Conservation (phyloP, 2,329 filamentous ascomycete genomes). For the Pestalotiopsis sp. region DNA sequence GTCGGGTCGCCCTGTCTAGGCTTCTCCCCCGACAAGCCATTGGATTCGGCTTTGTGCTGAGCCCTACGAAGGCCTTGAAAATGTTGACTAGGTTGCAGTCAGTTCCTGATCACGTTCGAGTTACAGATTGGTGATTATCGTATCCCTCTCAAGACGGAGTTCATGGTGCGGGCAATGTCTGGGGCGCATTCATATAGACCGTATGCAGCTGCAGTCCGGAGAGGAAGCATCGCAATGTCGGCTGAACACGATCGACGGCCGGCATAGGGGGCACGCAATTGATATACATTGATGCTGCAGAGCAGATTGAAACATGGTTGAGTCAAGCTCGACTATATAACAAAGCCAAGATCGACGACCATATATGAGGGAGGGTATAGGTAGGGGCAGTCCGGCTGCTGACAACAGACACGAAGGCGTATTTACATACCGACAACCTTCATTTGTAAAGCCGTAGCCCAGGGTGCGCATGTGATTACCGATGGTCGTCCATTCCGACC, state of each 20-base stretch:
- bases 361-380: constrained; percentile 7
- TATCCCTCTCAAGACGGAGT: neutral
- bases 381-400: neutral
- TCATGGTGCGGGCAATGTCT: neutral
- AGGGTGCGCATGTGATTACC: constrained; percentile 62
- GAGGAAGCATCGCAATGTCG: neutral
- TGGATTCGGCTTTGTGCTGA: constrained; percentile 54
- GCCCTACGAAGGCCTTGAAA: constrained; percentile 62
- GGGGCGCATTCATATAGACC: neutral
- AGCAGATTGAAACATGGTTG: neutral
- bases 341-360: neutral
- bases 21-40: constrained; percentile 36
- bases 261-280: neutral
- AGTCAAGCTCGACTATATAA: neutral
- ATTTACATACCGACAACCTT: constrained; percentile 63
- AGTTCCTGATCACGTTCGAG: neutral
- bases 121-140: neutral
- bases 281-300: neutral
- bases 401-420: neutral
- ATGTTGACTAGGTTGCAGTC: constrained; percentile 51
- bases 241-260: neutral
- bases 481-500: constrained; percentile 64
- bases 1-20: constrained; percentile 51
- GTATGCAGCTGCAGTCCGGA: neutral
- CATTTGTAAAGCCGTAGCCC: constrained; percentile 67